phyloP scores from a whole-genome alignment of 1,139 yeast species.

The Zygotorulaspora mrakii region DNA sequence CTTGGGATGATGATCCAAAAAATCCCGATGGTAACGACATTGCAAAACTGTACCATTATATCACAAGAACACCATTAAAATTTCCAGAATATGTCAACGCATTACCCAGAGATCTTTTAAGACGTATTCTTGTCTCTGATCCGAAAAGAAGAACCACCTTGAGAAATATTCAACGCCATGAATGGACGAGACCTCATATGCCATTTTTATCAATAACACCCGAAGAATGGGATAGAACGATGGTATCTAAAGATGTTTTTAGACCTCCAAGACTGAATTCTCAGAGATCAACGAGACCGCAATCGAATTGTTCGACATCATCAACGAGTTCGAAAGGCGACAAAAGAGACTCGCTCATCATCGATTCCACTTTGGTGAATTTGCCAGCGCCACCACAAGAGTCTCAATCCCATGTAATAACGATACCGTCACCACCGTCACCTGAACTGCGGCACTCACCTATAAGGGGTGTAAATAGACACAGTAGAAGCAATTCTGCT shows the following conservation, averaged over 20 bases:
- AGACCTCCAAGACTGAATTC: constrained; percentile 38
- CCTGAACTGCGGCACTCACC: constrained; percentile 26
- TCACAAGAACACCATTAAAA: constrained; percentile 84
- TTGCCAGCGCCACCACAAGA: constrained; percentile 37
- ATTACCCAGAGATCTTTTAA: constrained; percentile 81
- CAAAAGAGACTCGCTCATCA: constrained; percentile 33
- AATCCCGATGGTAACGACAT: constrained; percentile 97
- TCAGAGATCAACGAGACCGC: constrained; percentile 37
- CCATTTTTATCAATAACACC: constrained; percentile 81
- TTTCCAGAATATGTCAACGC: constrained; percentile 94
- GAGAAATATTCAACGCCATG: constrained; percentile 69
- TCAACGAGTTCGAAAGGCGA: constrained; percentile 33
- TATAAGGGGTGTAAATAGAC: constrained; percentile 19
- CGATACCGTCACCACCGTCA: constrained; percentile 32
- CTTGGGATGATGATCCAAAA: constrained; percentile 95
- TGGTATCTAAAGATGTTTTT: constrained; percentile 42
- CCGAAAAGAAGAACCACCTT: constrained; percentile 75
- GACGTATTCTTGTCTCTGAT: constrained; percentile 68
- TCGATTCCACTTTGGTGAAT: constrained; percentile 31
- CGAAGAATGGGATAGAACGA: constrained; percentile 74
- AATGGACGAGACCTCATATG: constrained; percentile 82
- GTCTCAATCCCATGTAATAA: constrained; percentile 33
- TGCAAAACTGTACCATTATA: constrained; percentile 84
- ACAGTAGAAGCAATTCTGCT: constrained; percentile 39
- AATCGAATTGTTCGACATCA: constrained; percentile 36